Evolutionary conservation across 2,329 filamentous ascomycete genomes (phyloP).

Genomic region (Orbilia quercus): DNA sequence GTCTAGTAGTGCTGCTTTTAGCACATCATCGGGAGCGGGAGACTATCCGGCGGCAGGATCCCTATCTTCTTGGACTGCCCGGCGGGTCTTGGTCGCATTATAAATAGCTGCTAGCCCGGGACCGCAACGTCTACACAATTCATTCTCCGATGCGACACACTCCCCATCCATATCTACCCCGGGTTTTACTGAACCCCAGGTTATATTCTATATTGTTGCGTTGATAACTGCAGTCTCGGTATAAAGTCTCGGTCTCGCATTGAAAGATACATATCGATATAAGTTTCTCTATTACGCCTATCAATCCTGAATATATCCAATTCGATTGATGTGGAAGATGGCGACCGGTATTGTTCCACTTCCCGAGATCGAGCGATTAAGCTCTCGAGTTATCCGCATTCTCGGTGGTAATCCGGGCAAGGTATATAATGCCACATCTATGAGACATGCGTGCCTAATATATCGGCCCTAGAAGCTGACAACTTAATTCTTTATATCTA

Average conservation of each 20-base stretch:
- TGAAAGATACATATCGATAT: not conserved
- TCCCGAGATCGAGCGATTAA: constrained; percentile 80
- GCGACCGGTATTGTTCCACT: constrained; percentile 69
- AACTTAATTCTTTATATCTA: constrained; percentile 59
- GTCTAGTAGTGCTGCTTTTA: not conserved
- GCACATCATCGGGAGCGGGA: not conserved
- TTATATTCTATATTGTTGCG: no score
- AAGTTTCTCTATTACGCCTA: no score
- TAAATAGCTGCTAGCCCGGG: constrained; percentile 24
- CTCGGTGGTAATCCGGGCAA: constrained; percentile 92
- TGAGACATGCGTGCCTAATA: not conserved
- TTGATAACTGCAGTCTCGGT: no score
- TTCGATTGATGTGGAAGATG: constrained; percentile 35
- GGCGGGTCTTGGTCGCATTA: constrained; percentile 10
- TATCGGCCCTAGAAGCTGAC: not conserved
- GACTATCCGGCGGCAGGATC: not conserved
- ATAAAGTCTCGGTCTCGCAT: no score
- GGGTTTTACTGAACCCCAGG: not conserved
- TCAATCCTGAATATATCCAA: not conserved
- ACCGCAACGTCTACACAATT: not conserved
- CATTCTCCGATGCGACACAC: constrained; percentile 2
- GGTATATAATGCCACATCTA: constrained; percentile 64
- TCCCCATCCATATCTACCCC: no score
- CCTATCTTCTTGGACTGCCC: not conserved
- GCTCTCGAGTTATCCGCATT: constrained; percentile 81